Evolutionary conservation across 495 filamentous ascomycete genomes (phyloP).

Genomic region (Penicillium chermesinum): DNA sequence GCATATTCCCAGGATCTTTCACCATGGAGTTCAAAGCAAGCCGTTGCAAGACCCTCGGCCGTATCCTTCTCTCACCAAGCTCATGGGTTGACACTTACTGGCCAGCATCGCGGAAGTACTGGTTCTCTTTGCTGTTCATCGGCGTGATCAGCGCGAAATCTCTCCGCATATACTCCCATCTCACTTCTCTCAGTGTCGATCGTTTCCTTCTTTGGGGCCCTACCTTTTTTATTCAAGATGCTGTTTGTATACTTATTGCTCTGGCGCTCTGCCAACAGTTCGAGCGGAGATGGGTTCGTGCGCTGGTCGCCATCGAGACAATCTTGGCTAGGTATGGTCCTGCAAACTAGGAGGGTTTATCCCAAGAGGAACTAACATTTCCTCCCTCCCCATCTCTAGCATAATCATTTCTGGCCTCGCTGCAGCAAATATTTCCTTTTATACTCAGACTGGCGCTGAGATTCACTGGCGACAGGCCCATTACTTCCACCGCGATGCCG

Average conservation of each 20-base stretch:
- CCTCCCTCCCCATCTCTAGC: too few species aligned
- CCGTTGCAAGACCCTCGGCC: slow-evolving; percentile 2
- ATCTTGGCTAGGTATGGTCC: slow-evolving; percentile 26
- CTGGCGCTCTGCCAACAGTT: slow-evolving; percentile 22
- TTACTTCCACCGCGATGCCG: slow-evolving; percentile 22
- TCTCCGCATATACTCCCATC: slow-evolving; percentile 36
- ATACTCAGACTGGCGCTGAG: slow-evolving; percentile 24
- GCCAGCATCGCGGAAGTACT: slow-evolving; percentile 31
- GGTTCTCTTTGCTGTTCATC: slow-evolving; percentile 32
- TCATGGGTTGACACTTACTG: slow-evolving; percentile 28
- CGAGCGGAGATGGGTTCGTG: slow-evolving; percentile 20
- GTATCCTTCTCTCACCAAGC: slow-evolving; percentile 16
- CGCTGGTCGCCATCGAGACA: slow-evolving; percentile 13
- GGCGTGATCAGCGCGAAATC: slow-evolving; percentile 32
- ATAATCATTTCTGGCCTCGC: slow-evolving; percentile 19
- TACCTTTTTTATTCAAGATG: slow-evolving; percentile 38
- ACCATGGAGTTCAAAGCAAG: slow-evolving; percentile 8
- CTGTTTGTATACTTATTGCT: slow-evolving; percentile 23
- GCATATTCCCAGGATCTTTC: neutral
- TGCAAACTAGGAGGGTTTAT: neutral
- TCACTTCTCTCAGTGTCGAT: slow-evolving; percentile 25
- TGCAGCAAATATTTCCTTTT: slow-evolving; percentile 30
- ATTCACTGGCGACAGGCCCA: slow-evolving; percentile 31
- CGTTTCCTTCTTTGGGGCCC: slow-evolving; percentile 36
- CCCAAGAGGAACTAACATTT: too few species aligned